Evolutionary conservation across 257 asterid genomes (phyloP), one percentile per base, ranked within the genome.

Genomic region (Fraxinus quadrangulata): DNA sequence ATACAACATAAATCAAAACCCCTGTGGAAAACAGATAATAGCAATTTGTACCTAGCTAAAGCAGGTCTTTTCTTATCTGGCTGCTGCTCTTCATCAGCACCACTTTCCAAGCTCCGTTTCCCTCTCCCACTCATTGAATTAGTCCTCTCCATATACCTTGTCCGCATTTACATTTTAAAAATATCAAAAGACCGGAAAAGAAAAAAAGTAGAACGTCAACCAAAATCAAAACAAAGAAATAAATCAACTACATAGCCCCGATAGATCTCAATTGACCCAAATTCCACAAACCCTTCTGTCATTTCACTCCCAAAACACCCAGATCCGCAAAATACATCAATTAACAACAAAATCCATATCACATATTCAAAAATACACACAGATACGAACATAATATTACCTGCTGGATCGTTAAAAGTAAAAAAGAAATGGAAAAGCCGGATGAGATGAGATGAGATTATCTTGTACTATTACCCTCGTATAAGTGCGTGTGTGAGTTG

Each of bases 141-240:
- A 13, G 88, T 87, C 84, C 97, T 90, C 82, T 92, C 94, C 94
- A 89, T 92, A 82, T 84, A 84, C 89, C 99, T 90, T 34, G 97
- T 93, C 86, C 90, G 96, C 99, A 95, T 95, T 87, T 81, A 67
- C 86, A 77, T 83, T 80, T 67, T 65, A 78, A 65, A 75, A 75
- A 67, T 30, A 45, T 30, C 67, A 84, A 72, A 78, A 76, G 65
- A 69, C 72, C 71, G 42, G 17, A 11, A 59, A 65, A 23, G 5
- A 75, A 70, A 71, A 51, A 26, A 73, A 42, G 39, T 6, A 69
- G 34, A 36, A 42, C 47, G 26, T 59, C 36, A 61, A 39, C 45
- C 28, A 30, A 71, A 63, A 36, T 30, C 26, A 79, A 33, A 75
- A 31, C 34, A 81, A 71, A 39, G 11, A 67, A 70, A 69, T 12